Percentiles rank a stretch among this genome's conserved stretches.
These are phyloP conservation scores for Sugiyamaella marilandica DNA, from an alignment of 805 yeast genomes.

Conservation along the genomic window DNA sequence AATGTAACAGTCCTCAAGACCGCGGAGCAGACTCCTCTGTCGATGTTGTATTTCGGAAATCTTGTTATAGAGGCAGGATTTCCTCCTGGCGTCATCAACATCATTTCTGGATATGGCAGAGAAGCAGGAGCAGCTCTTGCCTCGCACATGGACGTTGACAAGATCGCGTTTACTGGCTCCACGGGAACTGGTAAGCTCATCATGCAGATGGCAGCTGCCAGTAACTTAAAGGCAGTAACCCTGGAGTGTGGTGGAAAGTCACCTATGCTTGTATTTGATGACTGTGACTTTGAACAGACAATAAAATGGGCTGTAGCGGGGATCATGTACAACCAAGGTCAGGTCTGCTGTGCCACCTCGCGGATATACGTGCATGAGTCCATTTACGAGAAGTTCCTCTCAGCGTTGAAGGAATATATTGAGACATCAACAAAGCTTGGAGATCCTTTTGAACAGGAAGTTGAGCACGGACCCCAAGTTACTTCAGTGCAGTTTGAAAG, in stretches of 20 bases:
- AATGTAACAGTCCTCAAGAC: slow-evolving; percentile 83
- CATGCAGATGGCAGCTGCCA: slow-evolving; percentile 73
- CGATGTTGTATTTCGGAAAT: slow-evolving; percentile 71
- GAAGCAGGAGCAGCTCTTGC: slow-evolving; percentile 79
- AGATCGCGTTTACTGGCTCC: slow-evolving; percentile 93
- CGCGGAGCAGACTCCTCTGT: slow-evolving; percentile 88
- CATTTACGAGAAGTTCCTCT: slow-evolving; percentile 71
- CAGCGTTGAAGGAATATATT: slow-evolving; percentile 51
- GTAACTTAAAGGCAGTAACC: slow-evolving; percentile 83
- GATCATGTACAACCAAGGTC: slow-evolving; percentile 92
- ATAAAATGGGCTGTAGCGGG: slow-evolving; percentile 72
- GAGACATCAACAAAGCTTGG: slow-evolving; percentile 58
- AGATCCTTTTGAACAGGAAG: slow-evolving; percentile 72
- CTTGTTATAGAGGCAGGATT: slow-evolving; percentile 76
- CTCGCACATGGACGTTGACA: slow-evolving; percentile 73
- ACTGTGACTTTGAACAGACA: slow-evolving; percentile 73
- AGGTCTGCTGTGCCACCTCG: slow-evolving; percentile 93
- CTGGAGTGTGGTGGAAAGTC: slow-evolving; percentile 97
- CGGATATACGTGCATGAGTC: slow-evolving; percentile 84
- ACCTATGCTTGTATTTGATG: slow-evolving; percentile 83
- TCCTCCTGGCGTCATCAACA: slow-evolving; percentile 87
- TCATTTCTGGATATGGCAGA: slow-evolving; percentile 82
- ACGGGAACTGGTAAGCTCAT: slow-evolving; percentile 84
- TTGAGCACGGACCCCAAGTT: slow-evolving; percentile 90
- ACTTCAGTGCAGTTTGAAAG: slow-evolving; percentile 73